phyloP scores from a whole-genome alignment of 139 green algal genomes.

The Protoeuglena noctilucae region DNA sequence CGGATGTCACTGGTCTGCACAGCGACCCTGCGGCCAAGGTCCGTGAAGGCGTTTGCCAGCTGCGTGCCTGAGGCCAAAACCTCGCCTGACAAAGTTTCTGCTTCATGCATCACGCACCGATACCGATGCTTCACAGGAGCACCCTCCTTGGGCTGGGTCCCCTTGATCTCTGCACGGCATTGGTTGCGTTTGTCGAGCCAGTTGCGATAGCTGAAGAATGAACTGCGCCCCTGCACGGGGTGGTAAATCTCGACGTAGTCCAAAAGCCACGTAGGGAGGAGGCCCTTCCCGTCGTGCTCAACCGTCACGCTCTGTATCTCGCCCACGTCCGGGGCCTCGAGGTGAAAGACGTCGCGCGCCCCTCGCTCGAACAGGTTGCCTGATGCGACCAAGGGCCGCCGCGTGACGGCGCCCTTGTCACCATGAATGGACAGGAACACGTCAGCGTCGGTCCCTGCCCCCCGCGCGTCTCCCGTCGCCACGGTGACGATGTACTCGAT shows the following conservation, averaged over 20 bases:
- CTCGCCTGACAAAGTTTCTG: no score
- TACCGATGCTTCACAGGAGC: neutral
- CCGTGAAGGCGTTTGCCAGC: no score
- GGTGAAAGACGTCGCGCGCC: conserved; percentile 22
- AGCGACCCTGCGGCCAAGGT: no score
- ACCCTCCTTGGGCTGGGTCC: conserved; percentile 11
- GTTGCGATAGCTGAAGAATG: conserved; percentile 28
- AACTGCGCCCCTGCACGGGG: conserved; percentile 14
- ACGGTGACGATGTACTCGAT: conserved; percentile 25
- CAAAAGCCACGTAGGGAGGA: conserved; percentile 21
- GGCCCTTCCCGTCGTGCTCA: conserved; percentile 14
- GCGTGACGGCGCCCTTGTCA: conserved; percentile 8
- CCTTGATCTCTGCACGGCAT: conserved; percentile 23
- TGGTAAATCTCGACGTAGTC: conserved; percentile 13
- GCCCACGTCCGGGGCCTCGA: conserved; percentile 26
- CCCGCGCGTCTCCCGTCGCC: conserved; percentile 24
- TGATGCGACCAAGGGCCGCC: neutral
- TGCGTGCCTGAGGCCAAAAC: no score
- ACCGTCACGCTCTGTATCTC: conserved; percentile 21
- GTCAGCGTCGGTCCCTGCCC: conserved; percentile 22
- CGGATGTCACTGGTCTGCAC: conserved; percentile 24
- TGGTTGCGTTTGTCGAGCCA: conserved; percentile 25
- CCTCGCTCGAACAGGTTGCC: conserved; percentile 4
- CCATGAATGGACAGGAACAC: neutral
- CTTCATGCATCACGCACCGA: no score